Evolutionary conservation across 768 basidiomycete genomes (phyloP), one percentile per base, ranked within the genome.

Genomic region (Chiua virens): DNA sequence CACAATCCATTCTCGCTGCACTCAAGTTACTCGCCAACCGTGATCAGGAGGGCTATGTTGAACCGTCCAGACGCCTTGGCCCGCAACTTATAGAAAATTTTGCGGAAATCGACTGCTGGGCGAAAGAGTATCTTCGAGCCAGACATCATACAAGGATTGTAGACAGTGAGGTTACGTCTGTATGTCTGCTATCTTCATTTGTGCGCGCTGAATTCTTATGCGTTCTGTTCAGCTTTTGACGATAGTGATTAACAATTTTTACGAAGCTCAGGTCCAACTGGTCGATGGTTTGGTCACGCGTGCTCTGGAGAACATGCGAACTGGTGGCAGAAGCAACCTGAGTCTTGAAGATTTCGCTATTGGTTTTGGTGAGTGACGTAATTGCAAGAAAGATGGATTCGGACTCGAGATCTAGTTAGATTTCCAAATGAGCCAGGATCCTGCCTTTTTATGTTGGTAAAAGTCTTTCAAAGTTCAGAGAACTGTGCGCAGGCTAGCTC

Each of bases 61-160:
- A 61, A 36, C 43, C 20, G 40, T 52, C 63, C 25, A 58, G 61
- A 6, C 50, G 38, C 21, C 61, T 68, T 3, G 68, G 66, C 5
- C 66, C 66, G 22, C 68, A 68, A 17, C 42, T 70, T 0, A 56
- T 70, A 22, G 68, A 66, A 36, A 68, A 68, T 35, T 70, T 66
- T 43, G 61, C 62, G 38, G 54, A 68, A 30, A 53, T 68, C 28
- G 53, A 62, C 22, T 42, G 38, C 11, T 70, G 66, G 66, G 53
- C 54, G 8, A 57, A 45, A 18, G 68, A 68, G 11, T 68, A 68
- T 40, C 59, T 68, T 46, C 61, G 66, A 37, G 55, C 50, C 5
- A 57, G 49, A 23, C 54, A 70, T 40, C 47, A 32, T 15, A 38
- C 48, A 21, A 50, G 46, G 30, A 23, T 20, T 27, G 39, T 56